phyloP scores from a whole-genome alignment of 371 early-diverging fungal genomes.

The Saksenaea vasiformis region DNA sequence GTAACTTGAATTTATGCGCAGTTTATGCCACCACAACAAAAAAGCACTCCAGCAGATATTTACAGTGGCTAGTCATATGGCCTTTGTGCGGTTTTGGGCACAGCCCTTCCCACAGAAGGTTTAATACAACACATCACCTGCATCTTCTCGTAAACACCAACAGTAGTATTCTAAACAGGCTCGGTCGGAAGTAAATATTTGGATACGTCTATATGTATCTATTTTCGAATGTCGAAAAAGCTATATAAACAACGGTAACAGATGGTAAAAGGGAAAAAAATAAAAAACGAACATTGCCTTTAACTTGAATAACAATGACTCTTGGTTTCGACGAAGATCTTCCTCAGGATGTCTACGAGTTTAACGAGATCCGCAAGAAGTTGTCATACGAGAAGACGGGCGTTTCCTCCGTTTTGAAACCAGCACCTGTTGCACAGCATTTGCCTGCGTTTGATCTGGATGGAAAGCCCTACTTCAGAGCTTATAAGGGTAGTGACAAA shows the following conservation, averaged over 20 bases:
- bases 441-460: constrained; percentile 41
- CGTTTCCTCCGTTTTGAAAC: constrained; percentile 46
- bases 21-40: neutral
- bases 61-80: neutral
- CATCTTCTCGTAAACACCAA: neutral
- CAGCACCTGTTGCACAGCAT: constrained; percentile 51
- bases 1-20: neutral
- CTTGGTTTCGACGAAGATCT: constrained; percentile 53
- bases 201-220: no score
- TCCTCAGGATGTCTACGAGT: constrained; percentile 49
- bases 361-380: constrained; percentile 47
- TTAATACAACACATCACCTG: neutral
- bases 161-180: neutral
- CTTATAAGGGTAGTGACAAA: constrained; percentile 46
- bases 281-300: neutral
- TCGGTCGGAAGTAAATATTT: neutral
- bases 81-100: neutral
- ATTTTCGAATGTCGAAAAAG: no score
- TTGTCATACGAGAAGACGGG: constrained; percentile 48
- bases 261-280: neutral
- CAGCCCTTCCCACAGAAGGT: neutral
- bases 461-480: constrained; percentile 43
- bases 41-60: neutral
- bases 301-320: constrained; percentile 24
- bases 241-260: neutral